Evolutionary conservation across 495 filamentous ascomycete genomes (phyloP).

Genomic region (Xylaria venustula): DNA sequence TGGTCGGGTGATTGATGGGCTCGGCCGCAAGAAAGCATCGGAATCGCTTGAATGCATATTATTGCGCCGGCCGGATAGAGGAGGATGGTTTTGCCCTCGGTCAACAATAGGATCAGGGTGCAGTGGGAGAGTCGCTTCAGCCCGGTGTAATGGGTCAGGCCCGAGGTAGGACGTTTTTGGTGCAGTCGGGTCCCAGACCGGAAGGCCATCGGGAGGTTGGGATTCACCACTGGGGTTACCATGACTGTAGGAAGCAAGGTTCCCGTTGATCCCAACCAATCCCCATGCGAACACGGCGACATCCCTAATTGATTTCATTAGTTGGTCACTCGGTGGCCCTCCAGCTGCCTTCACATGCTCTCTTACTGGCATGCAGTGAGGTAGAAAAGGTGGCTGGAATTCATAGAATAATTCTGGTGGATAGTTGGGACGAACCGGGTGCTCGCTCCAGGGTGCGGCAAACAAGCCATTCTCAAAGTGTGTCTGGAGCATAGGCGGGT

Average conservation of each 20-base stretch:
- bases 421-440: slow-evolving; percentile 51
- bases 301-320: slow-evolving; percentile 80
- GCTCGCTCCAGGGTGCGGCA: slow-evolving; percentile 71
- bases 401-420: slow-evolving; percentile 41
- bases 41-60: slow-evolving; percentile 10
- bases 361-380: slow-evolving; percentile 44
- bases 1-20: slow-evolving; percentile 9
- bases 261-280: slow-evolving; percentile 77
- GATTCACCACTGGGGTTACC: slow-evolving; percentile 62
- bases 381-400: slow-evolving; percentile 41
- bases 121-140: slow-evolving; percentile 9
- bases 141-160: slow-evolving; percentile 17
- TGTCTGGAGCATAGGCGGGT: slow-evolving; percentile 44
- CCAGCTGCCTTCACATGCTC: slow-evolving; percentile 44
- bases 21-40: slow-evolving; percentile 14
- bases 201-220: slow-evolving; percentile 55
- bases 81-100: slow-evolving; percentile 15
- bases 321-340: slow-evolving; percentile 56
- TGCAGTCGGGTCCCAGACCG: slow-evolving; percentile 49
- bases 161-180: slow-evolving; percentile 17
- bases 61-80: slow-evolving; percentile 8
- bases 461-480: slow-evolving; percentile 68
- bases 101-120: slow-evolving; percentile 5
- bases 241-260: slow-evolving; percentile 60
- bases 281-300: slow-evolving; percentile 84